Conservation (phyloP, 2,329 filamentous ascomycete genomes). For the Camptophora hylomeconis region DNA sequence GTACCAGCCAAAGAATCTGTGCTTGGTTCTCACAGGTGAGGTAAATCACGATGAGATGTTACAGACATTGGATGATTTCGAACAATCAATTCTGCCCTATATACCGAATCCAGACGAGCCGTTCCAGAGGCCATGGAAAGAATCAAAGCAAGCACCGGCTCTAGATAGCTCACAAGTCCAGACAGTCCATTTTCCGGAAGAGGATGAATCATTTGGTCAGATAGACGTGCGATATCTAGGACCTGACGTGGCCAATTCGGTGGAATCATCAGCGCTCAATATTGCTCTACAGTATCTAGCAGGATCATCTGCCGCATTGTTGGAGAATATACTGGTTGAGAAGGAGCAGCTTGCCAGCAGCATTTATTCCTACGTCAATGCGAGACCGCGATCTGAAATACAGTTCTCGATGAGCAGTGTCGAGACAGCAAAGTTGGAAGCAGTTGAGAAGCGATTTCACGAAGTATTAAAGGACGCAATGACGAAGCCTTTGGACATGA, state of each 20-base stretch:
- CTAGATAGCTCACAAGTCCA: conserved; percentile 61
- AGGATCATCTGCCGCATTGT: conserved; percentile 79
- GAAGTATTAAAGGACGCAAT: conserved; percentile 71
- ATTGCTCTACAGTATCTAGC: conserved; percentile 76
- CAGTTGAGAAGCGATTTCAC: conserved; percentile 76
- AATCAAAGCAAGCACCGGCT: conserved; percentile 64
- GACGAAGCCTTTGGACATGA: conserved; percentile 71
- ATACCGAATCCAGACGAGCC: conserved; percentile 62
- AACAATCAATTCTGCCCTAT: conserved; percentile 69
- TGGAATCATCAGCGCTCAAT: conserved; percentile 59
- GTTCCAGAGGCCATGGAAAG: conserved; percentile 82
- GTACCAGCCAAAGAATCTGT: conserved; percentile 96
- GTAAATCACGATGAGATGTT: conserved; percentile 72
- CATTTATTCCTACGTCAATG: conserved; percentile 66
- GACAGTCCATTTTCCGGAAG: conserved; percentile 83
- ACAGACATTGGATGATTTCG: conserved; percentile 72
- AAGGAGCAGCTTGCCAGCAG: conserved; percentile 83
- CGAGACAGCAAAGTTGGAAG: conserved; percentile 67
- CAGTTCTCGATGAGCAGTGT: conserved; percentile 80
- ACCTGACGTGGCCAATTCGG: conserved; percentile 60
- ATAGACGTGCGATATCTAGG: conserved; percentile 78
- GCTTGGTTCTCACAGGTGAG: conserved; percentile 82
- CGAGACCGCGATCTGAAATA: conserved; percentile 68
- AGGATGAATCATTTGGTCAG: conserved; percentile 88
- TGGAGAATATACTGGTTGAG: conserved; percentile 88